Percentiles rank a stretch among this genome's conserved stretches.
Evolutionary conservation across 495 filamentous ascomycete genomes (phyloP).

Genomic region (Neurospora tetraspora): DNA sequence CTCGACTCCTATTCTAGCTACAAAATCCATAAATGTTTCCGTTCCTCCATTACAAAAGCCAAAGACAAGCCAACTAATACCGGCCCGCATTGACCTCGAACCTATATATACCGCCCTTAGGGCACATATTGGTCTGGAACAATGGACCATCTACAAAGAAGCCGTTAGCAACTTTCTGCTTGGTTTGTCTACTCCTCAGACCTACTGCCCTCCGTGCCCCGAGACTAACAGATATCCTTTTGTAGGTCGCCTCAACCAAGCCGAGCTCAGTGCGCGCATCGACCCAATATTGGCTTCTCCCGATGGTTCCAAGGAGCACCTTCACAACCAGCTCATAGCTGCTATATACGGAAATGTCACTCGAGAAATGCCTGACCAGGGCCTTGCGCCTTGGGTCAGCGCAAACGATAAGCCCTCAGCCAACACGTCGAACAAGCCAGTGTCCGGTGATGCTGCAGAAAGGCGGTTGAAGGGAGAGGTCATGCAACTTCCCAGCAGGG

Average conservation of each 20-base stretch:
- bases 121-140: slow-evolving; percentile 60
- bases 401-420: slow-evolving; percentile 86
- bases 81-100: slow-evolving; percentile 78
- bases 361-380: slow-evolving; percentile 82
- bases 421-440: slow-evolving; percentile 64
- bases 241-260: slow-evolving; percentile 72
- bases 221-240: neutral
- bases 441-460: slow-evolving; percentile 81
- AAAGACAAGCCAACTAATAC: slow-evolving; percentile 56
- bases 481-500: slow-evolving; percentile 81
- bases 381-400: slow-evolving; percentile 90
- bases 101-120: slow-evolving; percentile 83
- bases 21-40: slow-evolving; percentile 51
- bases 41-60: slow-evolving; percentile 48
- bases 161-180: slow-evolving; percentile 68
- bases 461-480: slow-evolving; percentile 84
- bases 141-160: slow-evolving; percentile 86
- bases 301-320: slow-evolving; percentile 61
- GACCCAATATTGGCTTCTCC: slow-evolving; percentile 58
- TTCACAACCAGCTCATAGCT: slow-evolving; percentile 84
- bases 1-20: slow-evolving; percentile 48
- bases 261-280: slow-evolving; percentile 68
- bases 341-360: slow-evolving; percentile 80
- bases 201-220: slow-evolving; percentile 4
- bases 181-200: slow-evolving; percentile 35